Conservation (phyloP, 768 basidiomycete species). For the Sutorius australiensis region DNA sequence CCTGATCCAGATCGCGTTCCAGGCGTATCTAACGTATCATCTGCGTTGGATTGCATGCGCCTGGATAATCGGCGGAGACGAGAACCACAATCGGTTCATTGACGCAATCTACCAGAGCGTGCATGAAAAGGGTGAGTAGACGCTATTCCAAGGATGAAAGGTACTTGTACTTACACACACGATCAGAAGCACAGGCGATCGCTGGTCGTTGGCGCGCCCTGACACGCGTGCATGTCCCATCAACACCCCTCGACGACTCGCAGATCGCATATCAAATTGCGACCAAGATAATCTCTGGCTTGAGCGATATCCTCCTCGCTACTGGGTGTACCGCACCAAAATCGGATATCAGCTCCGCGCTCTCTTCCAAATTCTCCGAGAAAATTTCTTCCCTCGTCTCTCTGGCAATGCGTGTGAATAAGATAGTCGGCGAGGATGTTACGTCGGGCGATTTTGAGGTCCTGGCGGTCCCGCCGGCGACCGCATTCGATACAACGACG, state of each 20-base stretch:
- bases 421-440: slow-evolving; percentile 29
- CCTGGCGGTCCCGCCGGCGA: slow-evolving; percentile 21
- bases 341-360: slow-evolving; percentile 34
- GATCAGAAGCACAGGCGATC: slow-evolving; percentile 41
- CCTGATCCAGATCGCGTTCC: slow-evolving; percentile 36
- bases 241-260: slow-evolving; percentile 17
- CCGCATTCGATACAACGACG: slow-evolving; percentile 21
- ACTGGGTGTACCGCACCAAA: slow-evolving; percentile 25
- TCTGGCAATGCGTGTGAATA: slow-evolving; percentile 46
- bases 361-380: slow-evolving; percentile 42
- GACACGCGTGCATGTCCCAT: slow-evolving; percentile 33
- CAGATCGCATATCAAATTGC: slow-evolving; percentile 24
- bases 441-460: slow-evolving; percentile 34
- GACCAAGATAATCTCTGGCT: slow-evolving; percentile 22
- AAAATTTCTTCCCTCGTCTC: slow-evolving; percentile 42
- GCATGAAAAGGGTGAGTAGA: slow-evolving; percentile 33
- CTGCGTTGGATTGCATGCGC: slow-evolving; percentile 26
- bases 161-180: neutral
- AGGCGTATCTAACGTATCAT: slow-evolving; percentile 26
- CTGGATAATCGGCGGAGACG: slow-evolving; percentile 31
- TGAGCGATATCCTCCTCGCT: slow-evolving; percentile 28
- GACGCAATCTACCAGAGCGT: slow-evolving; percentile 34
- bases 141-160: neutral
- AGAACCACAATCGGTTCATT: slow-evolving; percentile 18
- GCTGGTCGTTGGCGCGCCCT: slow-evolving; percentile 44